Percentiles rank a stretch among this genome's conserved stretches.
Evolutionary conservation across 2,329 filamentous ascomycete genomes (phyloP).

Genomic region (Fusarium xylarioides): DNA sequence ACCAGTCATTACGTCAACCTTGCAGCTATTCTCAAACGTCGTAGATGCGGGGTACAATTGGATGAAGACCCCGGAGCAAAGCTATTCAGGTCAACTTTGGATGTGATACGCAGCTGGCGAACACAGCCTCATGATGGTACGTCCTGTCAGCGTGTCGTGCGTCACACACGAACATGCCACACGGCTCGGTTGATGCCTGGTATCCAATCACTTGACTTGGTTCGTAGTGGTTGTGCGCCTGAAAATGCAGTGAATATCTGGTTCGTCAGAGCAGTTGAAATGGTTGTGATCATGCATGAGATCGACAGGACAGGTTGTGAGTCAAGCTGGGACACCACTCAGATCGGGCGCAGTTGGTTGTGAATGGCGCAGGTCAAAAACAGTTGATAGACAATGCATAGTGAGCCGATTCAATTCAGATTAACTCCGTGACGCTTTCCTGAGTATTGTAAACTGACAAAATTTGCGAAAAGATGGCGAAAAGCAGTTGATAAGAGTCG

Average conservation of each 20-base stretch:
- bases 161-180: conserved; percentile 21
- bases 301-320: not conserved
- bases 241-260: conserved; percentile 12
- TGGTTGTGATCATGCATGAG: conserved; percentile 2
- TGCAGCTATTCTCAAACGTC: not conserved
- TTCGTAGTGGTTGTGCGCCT: not conserved
- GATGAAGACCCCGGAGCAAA: not conserved
- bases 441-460: not conserved
- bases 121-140: not conserved
- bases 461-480: not conserved
- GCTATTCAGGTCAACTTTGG: not conserved
- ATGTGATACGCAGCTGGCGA: conserved; percentile 10
- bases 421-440: conserved; percentile 21
- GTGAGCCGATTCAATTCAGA: conserved; percentile 20
- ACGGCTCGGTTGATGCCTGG: not conserved
- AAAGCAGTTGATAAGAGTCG: not conserved
- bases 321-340: not conserved
- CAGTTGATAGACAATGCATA: not conserved
- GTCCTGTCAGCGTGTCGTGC: conserved; percentile 6
- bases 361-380: not conserved
- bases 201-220: conserved; percentile 27
- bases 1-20: conserved; percentile 19
- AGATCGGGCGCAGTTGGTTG: not conserved
- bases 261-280: not conserved
- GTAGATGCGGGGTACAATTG: not conserved